A percentile compares a stretch with the other conserved stretches of the same genome.
phyloP scores from a whole-genome alignment of 1,284 basidiomycete species.

The Cystobasidium pallidum region DNA sequence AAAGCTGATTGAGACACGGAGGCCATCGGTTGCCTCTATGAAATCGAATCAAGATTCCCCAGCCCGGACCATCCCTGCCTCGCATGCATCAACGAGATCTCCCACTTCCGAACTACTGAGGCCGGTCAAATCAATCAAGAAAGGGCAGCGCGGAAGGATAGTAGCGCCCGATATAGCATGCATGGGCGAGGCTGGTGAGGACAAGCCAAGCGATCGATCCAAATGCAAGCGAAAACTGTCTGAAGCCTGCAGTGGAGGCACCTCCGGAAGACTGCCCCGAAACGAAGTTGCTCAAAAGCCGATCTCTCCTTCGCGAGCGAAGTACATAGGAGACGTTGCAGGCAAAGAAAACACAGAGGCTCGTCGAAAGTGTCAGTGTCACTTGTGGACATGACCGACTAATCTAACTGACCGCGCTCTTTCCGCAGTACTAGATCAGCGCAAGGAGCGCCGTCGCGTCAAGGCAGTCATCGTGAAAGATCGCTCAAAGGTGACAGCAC shows the following conservation, averaged over 20 bases:
- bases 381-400: background rate
- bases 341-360: background rate
- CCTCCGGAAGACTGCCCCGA: background rate
- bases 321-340: too few species aligned
- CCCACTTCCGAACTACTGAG: background rate
- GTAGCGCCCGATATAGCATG: background rate
- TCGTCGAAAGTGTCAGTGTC: background rate
- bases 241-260: background rate
- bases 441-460: conserved; percentile 23
- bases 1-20: background rate
- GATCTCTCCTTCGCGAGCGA: background rate
- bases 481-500: conserved; percentile 3
- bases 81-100: background rate
- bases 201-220: background rate
- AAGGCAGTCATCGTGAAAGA: conserved; percentile 39
- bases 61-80: background rate
- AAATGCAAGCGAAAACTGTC: background rate
- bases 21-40: conserved; percentile 6
- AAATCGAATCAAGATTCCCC: conserved; percentile 8
- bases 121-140: background rate
- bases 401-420: background rate
- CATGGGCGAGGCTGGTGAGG: background rate
- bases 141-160: background rate
- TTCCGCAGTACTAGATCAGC: conserved; percentile 21
- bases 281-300: background rate